Evolutionary conservation across 345 rosid genomes (phyloP).

Genomic region (Populus euphratica): DNA sequence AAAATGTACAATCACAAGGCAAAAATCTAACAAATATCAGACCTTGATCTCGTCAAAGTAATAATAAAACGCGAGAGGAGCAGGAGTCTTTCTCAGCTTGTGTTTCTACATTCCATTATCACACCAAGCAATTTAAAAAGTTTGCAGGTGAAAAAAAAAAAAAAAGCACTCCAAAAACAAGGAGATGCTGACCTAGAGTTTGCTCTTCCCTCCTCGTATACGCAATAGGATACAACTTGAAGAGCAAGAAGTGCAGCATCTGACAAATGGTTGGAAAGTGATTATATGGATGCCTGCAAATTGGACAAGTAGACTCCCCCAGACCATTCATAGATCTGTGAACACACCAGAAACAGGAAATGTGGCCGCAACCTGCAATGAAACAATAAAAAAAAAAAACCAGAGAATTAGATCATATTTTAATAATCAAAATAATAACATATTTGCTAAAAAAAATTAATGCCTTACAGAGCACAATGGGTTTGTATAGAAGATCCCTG

Average conservation of each 20-base stretch:
- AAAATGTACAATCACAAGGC: neutral
- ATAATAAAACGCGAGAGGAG: no score
- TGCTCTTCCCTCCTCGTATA: conserved; percentile 52
- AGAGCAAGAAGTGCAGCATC: conserved; percentile 59
- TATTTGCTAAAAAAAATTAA: neutral
- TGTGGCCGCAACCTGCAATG: conserved; percentile 72
- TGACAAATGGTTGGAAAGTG: conserved; percentile 65
- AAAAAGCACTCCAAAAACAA: neutral
- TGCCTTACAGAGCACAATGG: conserved; percentile 74
- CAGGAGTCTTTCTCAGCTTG: no score
- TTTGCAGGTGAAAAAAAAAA: neutral
- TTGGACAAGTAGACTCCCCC: conserved; percentile 53
- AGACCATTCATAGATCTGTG: conserved; percentile 48
- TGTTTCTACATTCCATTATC: no score
- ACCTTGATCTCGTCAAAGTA: no score
- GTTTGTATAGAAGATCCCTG: conserved; percentile 94
- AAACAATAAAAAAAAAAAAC: neutral
- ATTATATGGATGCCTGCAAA: conserved; percentile 60
- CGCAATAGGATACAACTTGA: conserved; percentile 59
- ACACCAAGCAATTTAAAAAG: no score
- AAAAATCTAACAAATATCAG: neutral
- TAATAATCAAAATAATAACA: neutral
- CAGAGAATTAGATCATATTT: conserved; percentile 1
- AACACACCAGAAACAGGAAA: conserved; percentile 95
- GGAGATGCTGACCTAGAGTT: conserved; percentile 43